These are phyloP conservation scores for Phytomonas sp. DNA, from an alignment of 208 protist species.

Conservation along the genomic window DNA sequence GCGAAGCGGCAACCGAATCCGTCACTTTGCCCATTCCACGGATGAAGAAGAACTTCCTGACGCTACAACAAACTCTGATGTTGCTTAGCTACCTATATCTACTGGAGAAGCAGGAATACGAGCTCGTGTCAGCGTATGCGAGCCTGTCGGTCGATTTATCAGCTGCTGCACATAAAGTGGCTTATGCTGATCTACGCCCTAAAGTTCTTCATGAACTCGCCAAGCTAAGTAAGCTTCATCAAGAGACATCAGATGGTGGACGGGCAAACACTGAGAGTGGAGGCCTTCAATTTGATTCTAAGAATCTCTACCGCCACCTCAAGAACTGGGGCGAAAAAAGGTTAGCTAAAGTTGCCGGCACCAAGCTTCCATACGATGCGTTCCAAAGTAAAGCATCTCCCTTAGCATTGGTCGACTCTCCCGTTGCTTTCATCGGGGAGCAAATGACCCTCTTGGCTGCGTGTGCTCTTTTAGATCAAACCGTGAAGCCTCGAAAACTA, in stretches of 20 bases:
- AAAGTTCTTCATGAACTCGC: not conserved
- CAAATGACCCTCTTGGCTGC: not conserved
- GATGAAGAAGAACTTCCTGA: constrained; percentile 15
- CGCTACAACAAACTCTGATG: constrained; percentile 29
- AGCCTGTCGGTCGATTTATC: constrained; percentile 35
- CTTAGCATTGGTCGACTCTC: not conserved
- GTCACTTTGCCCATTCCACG: constrained; percentile 7
- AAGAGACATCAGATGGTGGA: not conserved
- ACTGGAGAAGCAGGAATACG: constrained; percentile 32
- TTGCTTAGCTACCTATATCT: constrained; percentile 60
- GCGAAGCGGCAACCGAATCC: constrained; percentile 1
- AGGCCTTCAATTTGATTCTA: not conserved
- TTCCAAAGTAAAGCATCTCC: not conserved
- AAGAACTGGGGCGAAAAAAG: not conserved
- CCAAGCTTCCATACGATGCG: not conserved
- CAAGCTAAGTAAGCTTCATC: not conserved
- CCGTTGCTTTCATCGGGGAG: not conserved
- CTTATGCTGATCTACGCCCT: not conserved
- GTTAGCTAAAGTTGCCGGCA: not conserved
- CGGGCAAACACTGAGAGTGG: not conserved
- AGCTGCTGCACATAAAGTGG: constrained; percentile 10
- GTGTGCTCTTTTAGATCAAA: not conserved
- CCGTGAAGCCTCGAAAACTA: not conserved
- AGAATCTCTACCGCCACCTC: not conserved
- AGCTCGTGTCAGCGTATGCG: constrained; percentile 53